Conservation (phyloP, 805 yeast species). For the Hanseniaspora hatyaiensis region DNA sequence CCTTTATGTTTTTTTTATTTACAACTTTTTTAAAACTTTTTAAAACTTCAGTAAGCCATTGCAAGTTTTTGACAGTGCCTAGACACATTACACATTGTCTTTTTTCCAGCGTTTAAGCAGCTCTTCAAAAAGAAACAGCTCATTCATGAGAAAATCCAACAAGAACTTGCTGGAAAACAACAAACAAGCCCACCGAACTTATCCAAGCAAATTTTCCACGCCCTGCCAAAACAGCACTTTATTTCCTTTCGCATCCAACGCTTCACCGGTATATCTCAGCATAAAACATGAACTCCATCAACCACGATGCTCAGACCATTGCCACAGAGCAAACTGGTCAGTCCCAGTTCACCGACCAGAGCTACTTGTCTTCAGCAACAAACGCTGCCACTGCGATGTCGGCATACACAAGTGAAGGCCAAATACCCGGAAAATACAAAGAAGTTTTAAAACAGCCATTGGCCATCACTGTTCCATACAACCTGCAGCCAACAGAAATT, state of each 20-base stretch:
- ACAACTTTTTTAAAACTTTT: neutral
- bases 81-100: too few relatives aligned
- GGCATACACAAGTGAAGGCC: too few relatives aligned
- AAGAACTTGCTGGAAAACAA: too few relatives aligned
- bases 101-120: too few relatives aligned
- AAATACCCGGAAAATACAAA: slow-evolving; percentile 21
- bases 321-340: slow-evolving; percentile 14
- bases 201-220: too few relatives aligned
- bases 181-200: too few relatives aligned
- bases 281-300: neutral
- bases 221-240: too few relatives aligned
- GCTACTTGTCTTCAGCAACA: slow-evolving; percentile 9
- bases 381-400: too few relatives aligned
- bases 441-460: slow-evolving; percentile 40
- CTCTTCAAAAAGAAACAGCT: too few relatives aligned
- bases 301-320: slow-evolving; percentile 17
- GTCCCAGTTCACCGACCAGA: slow-evolving; percentile 17
- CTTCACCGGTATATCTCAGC: neutral
- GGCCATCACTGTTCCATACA: slow-evolving; percentile 41
- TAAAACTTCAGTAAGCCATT: neutral
- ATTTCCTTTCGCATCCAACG: too few relatives aligned
- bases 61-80: neutral
- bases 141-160: too few relatives aligned
- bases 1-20: neutral
- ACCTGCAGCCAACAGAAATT: slow-evolving; percentile 73